phyloP scores from a whole-genome alignment of 805 yeast species.

The Cyberlindnera subsufficiens region DNA sequence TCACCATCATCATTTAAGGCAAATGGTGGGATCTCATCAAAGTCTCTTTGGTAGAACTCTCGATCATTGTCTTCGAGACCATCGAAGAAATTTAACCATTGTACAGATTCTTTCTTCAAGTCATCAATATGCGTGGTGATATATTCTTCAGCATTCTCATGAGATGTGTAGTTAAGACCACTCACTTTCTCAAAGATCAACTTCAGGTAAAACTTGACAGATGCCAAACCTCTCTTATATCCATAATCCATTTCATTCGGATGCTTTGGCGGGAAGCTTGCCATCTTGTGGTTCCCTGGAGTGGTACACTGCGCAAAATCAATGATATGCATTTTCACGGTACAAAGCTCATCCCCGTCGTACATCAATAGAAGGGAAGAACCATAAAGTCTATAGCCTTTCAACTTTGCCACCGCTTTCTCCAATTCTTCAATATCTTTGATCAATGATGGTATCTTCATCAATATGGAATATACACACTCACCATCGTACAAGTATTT shows the following conservation, averaged over 20 bases:
- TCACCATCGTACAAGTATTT: conserved; percentile 78
- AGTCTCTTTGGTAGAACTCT: conserved; percentile 19
- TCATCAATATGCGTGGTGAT: conserved; percentile 16
- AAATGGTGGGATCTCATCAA: conserved; percentile 20
- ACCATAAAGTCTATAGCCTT: conserved; percentile 87
- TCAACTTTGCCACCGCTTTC: conserved; percentile 45
- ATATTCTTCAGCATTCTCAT: conserved; percentile 17
- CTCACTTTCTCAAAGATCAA: conserved; percentile 53
- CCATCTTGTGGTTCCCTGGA: conserved; percentile 41
- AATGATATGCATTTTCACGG: conserved; percentile 61
- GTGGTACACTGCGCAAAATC: conserved; percentile 95
- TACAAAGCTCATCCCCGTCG: conserved; percentile 45
- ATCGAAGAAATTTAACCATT: conserved; percentile 35
- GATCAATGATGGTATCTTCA: conserved; percentile 64
- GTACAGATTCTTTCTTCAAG: conserved; percentile 22
- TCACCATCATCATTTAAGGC: conserved; percentile 22
- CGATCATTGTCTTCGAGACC: conserved; percentile 26
- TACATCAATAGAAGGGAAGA: conserved; percentile 84
- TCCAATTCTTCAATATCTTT: conserved; percentile 54
- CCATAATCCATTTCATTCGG: conserved; percentile 69
- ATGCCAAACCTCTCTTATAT: conserved; percentile 71
- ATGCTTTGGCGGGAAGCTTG: conserved; percentile 67
- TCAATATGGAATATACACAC: conserved; percentile 47
- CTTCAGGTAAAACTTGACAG: conserved; percentile 65
- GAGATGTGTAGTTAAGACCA: conserved; percentile 29